These are phyloP conservation scores for Ambrosia trifida DNA, from an alignment of 129 eudicot genomes.

Conservation along the genomic window DNA sequence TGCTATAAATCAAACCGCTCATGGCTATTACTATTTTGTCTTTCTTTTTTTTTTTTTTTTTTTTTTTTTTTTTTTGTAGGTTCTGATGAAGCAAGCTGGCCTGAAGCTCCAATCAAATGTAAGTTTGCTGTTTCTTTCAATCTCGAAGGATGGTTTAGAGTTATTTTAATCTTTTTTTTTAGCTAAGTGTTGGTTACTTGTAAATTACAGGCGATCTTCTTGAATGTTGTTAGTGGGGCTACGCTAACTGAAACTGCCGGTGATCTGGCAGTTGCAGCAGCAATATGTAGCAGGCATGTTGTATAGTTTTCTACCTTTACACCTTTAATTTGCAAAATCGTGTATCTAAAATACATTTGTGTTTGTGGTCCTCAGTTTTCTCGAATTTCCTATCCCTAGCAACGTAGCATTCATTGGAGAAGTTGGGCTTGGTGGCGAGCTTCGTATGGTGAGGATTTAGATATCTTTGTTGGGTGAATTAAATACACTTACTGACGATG, in stretches of 20 bases:
- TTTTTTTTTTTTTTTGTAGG: conserved; percentile 47
- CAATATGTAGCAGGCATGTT: conserved; percentile 90
- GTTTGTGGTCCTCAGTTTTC: conserved; percentile 56
- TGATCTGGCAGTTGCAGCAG: conserved; percentile 95
- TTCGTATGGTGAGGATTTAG: conserved; percentile 57
- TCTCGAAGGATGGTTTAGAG: too few relatives aligned
- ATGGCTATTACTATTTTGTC: not conserved
- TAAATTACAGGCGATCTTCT: conserved; percentile 73
- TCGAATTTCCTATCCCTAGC: conserved; percentile 78
- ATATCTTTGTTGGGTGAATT: not conserved
- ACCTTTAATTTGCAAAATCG: not conserved
- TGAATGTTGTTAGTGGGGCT: conserved; percentile 80
- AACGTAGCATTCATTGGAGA: conserved; percentile 91
- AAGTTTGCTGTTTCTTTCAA: conserved; percentile 23
- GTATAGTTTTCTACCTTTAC: not conserved
- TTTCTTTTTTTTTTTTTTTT: conserved; percentile 15
- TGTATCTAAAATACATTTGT: not conserved
- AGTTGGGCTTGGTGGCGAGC: conserved; percentile 91
- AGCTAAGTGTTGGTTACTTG: conserved; percentile 6
- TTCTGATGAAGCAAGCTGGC: conserved; percentile 92
- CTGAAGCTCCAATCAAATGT: conserved; percentile 86
- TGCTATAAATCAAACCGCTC: not conserved
- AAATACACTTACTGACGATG: not conserved
- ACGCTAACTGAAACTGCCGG: conserved; percentile 78
- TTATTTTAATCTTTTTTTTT: too few relatives aligned